Evolutionary conservation across 345 rosid genomes (phyloP).

Genomic region (Zanthoxylum bungeanum): DNA sequence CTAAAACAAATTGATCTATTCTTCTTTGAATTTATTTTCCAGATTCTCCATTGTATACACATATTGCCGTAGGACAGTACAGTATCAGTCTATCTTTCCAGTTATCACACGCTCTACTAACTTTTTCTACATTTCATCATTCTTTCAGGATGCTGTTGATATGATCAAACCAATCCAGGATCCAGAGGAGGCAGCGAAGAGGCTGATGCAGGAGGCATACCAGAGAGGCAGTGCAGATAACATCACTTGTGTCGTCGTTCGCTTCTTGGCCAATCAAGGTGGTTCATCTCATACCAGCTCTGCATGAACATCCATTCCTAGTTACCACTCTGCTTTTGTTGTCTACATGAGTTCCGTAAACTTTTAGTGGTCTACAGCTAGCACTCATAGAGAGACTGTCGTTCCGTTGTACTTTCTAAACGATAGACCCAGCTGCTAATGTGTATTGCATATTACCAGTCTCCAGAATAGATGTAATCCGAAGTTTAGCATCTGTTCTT

Average conservation of each 20-base stretch:
- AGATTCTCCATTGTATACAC: neutral
- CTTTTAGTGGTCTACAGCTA: conserved; percentile 12
- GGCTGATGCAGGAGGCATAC: conserved; percentile 83
- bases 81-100: neutral
- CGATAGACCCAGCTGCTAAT: conserved; percentile 13
- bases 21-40: neutral
- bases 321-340: neutral
- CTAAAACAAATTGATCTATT: neutral
- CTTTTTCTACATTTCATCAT: conserved; percentile 12
- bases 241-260: conserved; percentile 92
- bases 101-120: neutral
- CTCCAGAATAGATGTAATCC: conserved; percentile 23
- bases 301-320: conserved; percentile 13
- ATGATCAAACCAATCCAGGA: conserved; percentile 76
- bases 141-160: conserved; percentile 78
- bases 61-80: neutral
- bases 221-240: conserved; percentile 98
- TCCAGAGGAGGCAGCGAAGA: conserved; percentile 88
- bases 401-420: conserved; percentile 8
- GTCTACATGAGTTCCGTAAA: conserved; percentile 11
- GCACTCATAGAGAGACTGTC: conserved; percentile 19
- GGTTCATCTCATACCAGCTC: conserved; percentile 33
- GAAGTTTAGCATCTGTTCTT: conserved; percentile 20
- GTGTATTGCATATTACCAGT: conserved; percentile 15
- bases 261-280: conserved; percentile 60